These are phyloP conservation scores for Colletotrichum aenigma DNA, from an alignment of 2,329 filamentous ascomycete genomes.

Conservation along the genomic window DNA sequence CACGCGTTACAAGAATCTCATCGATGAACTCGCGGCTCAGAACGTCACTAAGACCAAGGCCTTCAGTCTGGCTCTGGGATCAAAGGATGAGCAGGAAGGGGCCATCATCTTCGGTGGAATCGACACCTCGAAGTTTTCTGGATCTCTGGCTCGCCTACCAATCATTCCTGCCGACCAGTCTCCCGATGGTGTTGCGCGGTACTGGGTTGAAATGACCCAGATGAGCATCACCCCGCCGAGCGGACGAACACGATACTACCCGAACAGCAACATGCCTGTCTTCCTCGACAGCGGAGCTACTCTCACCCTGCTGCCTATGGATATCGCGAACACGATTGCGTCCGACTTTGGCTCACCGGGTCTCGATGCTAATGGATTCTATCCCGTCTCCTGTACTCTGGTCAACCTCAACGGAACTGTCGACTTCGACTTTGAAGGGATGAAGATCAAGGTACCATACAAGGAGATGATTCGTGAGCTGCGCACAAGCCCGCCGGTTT, in stretches of 20 bases:
- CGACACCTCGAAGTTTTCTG: conserved; percentile 67
- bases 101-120: conserved; percentile 72
- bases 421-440: conserved; percentile 52
- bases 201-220: conserved; percentile 55
- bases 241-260: conserved; percentile 29
- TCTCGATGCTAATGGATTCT: conserved; percentile 47
- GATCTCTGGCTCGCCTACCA: conserved; percentile 62
- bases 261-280: conserved; percentile 51
- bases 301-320: conserved; percentile 67
- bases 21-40: conserved; percentile 54
- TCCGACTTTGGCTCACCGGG: conserved; percentile 49
- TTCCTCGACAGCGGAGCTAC: conserved; percentile 76
- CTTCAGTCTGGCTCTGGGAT: conserved; percentile 70
- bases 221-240: conserved; percentile 45
- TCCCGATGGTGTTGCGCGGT: conserved; percentile 57
- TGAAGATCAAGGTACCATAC: conserved; percentile 54
- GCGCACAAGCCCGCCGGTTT: conserved; percentile 31
- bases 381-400: conserved; percentile 48
- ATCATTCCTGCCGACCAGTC: conserved; percentile 61
- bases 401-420: conserved; percentile 44
- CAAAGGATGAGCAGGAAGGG: conserved; percentile 63
- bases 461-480: conserved; percentile 50
- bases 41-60: conserved; percentile 64
- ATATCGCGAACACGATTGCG: conserved; percentile 54
- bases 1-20: conserved; percentile 53